Conservation (phyloP, 495 filamentous ascomycete genomes). For the Daldinia caldariorum region DNA sequence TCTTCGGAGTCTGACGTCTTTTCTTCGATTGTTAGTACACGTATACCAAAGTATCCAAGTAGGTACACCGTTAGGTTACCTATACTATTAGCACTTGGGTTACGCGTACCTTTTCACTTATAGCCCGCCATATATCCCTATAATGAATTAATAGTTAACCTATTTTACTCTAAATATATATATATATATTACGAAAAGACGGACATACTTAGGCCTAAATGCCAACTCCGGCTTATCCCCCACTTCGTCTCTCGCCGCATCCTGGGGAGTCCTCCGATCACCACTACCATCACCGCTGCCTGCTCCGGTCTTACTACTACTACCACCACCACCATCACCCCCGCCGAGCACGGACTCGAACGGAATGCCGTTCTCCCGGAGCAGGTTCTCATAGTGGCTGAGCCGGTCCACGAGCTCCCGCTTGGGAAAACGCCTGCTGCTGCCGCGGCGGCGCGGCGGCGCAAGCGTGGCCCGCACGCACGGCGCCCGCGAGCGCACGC, state of each 20-base stretch:
- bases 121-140: background rate
- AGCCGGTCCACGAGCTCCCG: background rate
- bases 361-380: background rate
- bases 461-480: background rate
- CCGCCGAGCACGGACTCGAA: background rate
- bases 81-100: background rate
- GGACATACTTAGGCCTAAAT: background rate
- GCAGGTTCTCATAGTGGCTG: background rate
- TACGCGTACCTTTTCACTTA: background rate
- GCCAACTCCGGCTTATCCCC: background rate
- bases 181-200: too few relatives aligned
- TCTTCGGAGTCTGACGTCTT: background rate
- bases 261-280: background rate
- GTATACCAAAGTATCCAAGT: background rate
- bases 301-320: too few relatives aligned
- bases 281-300: too few relatives aligned
- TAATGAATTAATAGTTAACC: background rate
- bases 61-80: too few relatives aligned
- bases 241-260: background rate
- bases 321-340: background rate
- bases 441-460: background rate
- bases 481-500: background rate
- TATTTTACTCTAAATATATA: too few relatives aligned
- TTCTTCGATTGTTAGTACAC: background rate
- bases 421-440: background rate